These are phyloP conservation scores for Mortierella sp. DNA, from an alignment of 371 early-diverging fungal species.

Conservation along the genomic window DNA sequence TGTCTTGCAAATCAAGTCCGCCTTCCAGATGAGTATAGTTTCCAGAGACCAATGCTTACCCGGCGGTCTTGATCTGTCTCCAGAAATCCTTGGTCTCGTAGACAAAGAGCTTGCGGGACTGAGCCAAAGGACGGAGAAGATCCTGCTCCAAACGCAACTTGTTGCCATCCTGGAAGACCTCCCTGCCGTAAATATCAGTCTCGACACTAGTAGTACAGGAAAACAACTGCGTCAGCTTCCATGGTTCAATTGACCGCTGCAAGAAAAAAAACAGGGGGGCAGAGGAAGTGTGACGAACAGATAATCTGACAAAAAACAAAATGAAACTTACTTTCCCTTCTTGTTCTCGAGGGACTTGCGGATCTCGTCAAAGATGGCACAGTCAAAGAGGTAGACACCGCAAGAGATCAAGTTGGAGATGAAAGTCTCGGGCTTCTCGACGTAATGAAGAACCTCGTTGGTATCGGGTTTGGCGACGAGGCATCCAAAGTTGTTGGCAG, in stretches of 20 bases:
- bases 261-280: neutral
- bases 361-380: constrained; percentile 88
- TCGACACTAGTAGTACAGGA: constrained; percentile 42
- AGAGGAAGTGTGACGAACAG: neutral
- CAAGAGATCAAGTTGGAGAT: constrained; percentile 95
- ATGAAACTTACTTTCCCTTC: constrained; percentile 62
- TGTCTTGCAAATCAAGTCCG: too few relatives aligned
- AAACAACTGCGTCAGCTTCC: neutral
- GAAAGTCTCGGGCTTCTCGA: constrained; percentile 97
- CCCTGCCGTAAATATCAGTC: constrained; percentile 56
- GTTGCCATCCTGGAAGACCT: constrained; percentile 71
- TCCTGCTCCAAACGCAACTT: constrained; percentile 93
- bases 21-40: too few relatives aligned
- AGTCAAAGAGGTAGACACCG: constrained; percentile 93
- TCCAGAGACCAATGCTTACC: constrained; percentile 59
- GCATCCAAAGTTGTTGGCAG: constrained; percentile 92
- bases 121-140: constrained; percentile 88
- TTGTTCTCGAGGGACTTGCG: constrained; percentile 79
- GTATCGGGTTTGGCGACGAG: constrained; percentile 90
- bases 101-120: constrained; percentile 85
- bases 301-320: neutral
- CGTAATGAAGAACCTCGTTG: constrained; percentile 94
- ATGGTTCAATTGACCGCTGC: neutral
- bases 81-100: constrained; percentile 87
- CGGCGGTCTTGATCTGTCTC: constrained; percentile 96